Evolutionary conservation across 305 asterid species (phyloP), one percentile per base, ranked within the genome.

Genomic region (Fraxinus greggii): DNA sequence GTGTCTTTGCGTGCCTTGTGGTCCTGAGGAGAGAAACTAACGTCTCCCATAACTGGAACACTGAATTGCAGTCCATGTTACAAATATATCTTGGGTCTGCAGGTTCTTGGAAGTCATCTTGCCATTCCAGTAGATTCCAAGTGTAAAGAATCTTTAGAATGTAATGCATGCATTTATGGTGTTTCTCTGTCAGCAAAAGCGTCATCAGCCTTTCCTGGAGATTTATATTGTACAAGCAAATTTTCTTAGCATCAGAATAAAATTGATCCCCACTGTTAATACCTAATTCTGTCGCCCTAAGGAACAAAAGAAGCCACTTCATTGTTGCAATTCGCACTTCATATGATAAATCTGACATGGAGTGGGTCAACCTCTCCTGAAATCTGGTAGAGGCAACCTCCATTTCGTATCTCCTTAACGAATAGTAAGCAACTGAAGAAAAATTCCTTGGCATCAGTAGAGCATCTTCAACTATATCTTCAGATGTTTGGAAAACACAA

Each of bases 241-340:
- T 79, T 78, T 78, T 86, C 81, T 86, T 83, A 79, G 89, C 90
- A 86, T 88, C 91, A 78, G 32, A 81, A 78, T 75, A 87, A 72
- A 86, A 81, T 85, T 81, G 83, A 83, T 85, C 84, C 59, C 86
- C 78, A 72, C 70, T 13, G 36, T 75, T 85, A 78, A 83, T 77
- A 59, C 84, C 86, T 24, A 83, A 81, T 78, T 88, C 88, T 83
- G 88, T 81, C 40, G 85, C 80, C 86, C 89, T 88, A 65, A 94
- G 86, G 84, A 92, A 87, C 89, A 87, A 86, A 87, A 87, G 90
- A 74, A 96, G 94, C 98, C 98, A 96, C 87, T 94, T 96, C 79
- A 96, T 80, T 28, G 98, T 88, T 74, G 97, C 94, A 79, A 94
- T 86, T 79, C 97, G 92, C 69, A 94, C 98, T 88, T 96, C 99